Base-by-base conservation (phyloP, 2,329 filamentous ascomycete genomes). In the Fusarium globosum region DNA sequence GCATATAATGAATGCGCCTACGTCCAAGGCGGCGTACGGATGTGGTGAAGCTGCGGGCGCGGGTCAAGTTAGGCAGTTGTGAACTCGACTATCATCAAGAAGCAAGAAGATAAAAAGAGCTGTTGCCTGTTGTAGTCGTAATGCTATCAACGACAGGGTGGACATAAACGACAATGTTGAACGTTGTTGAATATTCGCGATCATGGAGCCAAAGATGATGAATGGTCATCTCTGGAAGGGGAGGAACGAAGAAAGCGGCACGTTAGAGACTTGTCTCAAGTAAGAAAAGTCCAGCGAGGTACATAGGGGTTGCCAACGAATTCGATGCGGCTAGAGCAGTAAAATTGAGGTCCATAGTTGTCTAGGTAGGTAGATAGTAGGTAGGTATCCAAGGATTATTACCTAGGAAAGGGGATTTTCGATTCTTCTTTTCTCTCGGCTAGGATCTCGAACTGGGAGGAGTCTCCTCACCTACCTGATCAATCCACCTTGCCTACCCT, bases 61-160 rank as follows among this genome's bases (percentile, higher is more conserved):
- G 55, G 49, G 62, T 49, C 61, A 45, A 51, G 38, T 36, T 45
- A 69, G 60, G 64, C 57, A 69, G 57, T 66, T 65, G 46, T 39
- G 62, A 57, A 60, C 15, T 30, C 26, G 30, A 39, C 48, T 39
- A 28, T 39, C 43, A 39, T 45, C 45, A 45, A 36, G 53, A 57
- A 56, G 51, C 45, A 41, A 36, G 53, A 57, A 56, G 51, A 60
- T 73, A 73, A 73, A 73, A 60, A 66, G 57, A 72, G 61, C 48
- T 74, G 68, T 55, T 74, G 72, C 71, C 71, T 74, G 43, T 66
- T 33, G 45, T 46, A 51, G 57, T 61, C 64, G 64, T 66, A 72
- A 69, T 63, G 48, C 61, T 64, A 53, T 52, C 64, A 49, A 57
- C 35, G 56, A 59, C 43, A 49, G 28, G 35, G 56, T 61, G 57